These are phyloP conservation scores for Acephala macrosclerotiorum DNA, from an alignment of 2,329 filamentous ascomycete genomes.

Conservation along the genomic window DNA sequence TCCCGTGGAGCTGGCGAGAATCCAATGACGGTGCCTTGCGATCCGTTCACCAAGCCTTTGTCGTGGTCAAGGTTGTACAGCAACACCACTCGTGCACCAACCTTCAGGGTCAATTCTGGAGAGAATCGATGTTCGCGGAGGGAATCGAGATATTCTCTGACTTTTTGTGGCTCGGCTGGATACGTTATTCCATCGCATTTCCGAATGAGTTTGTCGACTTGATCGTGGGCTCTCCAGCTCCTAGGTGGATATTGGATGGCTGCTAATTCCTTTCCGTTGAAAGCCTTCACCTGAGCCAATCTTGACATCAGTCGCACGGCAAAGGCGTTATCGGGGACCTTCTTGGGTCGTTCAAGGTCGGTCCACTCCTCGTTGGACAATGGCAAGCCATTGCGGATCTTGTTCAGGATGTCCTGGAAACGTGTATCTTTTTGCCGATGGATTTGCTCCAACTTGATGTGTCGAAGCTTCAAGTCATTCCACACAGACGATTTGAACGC, in stretches of 20 bases:
- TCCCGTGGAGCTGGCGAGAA: conserved; percentile 25
- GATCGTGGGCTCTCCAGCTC: background rate
- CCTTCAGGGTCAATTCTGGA: conserved; percentile 31
- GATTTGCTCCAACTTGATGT: conserved; percentile 39
- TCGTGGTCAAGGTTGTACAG: conserved; percentile 33
- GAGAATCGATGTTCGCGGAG: conserved; percentile 35
- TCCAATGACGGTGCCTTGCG: conserved; percentile 37
- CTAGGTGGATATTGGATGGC: background rate
- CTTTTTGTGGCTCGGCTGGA: background rate
- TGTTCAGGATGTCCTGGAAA: conserved; percentile 38
- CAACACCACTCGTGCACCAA: conserved; percentile 41
- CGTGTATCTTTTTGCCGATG: conserved; percentile 38
- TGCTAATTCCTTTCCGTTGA: conserved; percentile 1
- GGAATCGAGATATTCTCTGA: conserved; percentile 3
- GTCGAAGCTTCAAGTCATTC: conserved; percentile 31
- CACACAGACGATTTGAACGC: conserved; percentile 38
- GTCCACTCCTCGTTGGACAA: conserved; percentile 33
- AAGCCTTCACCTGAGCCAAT: background rate
- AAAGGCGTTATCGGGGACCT: background rate
- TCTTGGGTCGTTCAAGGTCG: conserved; percentile 22
- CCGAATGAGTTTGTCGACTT: conserved; percentile 6
- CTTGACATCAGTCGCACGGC: conserved; percentile 12
- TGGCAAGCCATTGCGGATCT: conserved; percentile 34
- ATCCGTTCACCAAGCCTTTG: conserved; percentile 39
- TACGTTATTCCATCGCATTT: background rate